phyloP scores from a whole-genome alignment of 1,284 basidiomycete species.

The Sporisorium reilianum region DNA sequence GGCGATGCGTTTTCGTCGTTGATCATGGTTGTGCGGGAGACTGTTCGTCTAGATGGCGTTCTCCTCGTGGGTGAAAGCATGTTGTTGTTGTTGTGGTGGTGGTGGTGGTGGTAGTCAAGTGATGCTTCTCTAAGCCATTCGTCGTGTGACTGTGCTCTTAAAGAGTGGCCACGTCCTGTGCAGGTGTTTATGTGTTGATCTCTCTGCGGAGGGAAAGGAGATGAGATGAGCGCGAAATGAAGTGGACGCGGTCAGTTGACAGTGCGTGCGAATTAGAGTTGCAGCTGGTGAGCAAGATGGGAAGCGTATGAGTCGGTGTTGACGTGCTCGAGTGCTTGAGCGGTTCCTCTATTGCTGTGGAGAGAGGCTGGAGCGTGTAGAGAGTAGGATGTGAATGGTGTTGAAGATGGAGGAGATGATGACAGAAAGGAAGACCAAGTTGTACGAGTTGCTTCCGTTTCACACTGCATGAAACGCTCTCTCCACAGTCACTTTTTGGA shows the following conservation, averaged over 20 bases:
- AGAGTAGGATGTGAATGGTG: neutral
- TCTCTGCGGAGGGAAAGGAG: neutral
- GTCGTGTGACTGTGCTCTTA: neutral
- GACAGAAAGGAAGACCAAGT: neutral
- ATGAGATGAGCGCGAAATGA: constrained; percentile 21
- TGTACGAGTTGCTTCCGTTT: neutral
- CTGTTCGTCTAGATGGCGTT: constrained; percentile 15
- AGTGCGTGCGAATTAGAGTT: neutral
- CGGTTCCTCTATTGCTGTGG: neutral
- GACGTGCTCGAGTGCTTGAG: neutral
- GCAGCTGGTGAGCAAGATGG: neutral
- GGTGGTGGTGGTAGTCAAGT: neutral
- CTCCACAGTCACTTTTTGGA: constrained; percentile 8
- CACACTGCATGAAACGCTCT: constrained; percentile 6
- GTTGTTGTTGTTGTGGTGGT: neutral
- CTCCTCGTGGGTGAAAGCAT: constrained; percentile 35
- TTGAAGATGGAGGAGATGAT: constrained; percentile 1
- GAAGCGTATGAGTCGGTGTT: neutral
- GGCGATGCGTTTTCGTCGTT: constrained; percentile 44
- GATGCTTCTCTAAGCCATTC: neutral
- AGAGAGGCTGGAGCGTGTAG: neutral
- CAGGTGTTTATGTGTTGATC: constrained; percentile 15
- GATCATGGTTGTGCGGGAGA: neutral
- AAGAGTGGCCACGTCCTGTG: neutral
- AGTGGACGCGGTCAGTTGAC: constrained; percentile 6